phyloP scores from a whole-genome alignment of 768 basidiomycete genomes.

The Rhodotorula paludigena region DNA sequence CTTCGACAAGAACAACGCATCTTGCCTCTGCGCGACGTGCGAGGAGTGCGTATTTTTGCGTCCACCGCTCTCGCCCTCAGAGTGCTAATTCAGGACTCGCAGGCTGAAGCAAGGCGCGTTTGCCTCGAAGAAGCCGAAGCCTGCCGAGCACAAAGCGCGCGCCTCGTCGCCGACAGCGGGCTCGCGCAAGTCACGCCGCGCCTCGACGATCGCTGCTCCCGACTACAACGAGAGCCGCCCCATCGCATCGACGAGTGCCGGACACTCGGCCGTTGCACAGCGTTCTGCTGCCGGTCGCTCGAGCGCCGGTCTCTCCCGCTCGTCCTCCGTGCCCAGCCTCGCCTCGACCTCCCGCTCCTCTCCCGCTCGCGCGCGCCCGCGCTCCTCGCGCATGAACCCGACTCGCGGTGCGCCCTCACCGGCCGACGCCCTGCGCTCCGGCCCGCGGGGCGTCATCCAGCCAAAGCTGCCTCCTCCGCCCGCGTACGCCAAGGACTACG shows the following conservation, averaged over 20 bases:
- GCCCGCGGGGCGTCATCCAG: conserved; percentile 22
- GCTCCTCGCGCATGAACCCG: conserved; percentile 6
- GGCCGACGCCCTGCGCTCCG: conserved; percentile 9
- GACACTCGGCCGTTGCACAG: conserved; percentile 7
- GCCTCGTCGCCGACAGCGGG: background rate
- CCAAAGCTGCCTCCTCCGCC: conserved; percentile 31
- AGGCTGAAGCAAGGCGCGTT: conserved; percentile 34
- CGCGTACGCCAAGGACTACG: conserved; percentile 26
- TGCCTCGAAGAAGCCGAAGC: background rate
- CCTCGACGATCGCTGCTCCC: background rate
- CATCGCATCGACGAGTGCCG: background rate
- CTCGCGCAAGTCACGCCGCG: conserved; percentile 2
- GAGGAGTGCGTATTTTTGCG: conserved; percentile 11
- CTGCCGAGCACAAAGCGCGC: background rate
- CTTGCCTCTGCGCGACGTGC: conserved; percentile 37
- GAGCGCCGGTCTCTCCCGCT: background rate
- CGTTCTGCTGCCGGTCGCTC: conserved; percentile 11
- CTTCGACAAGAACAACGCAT: conserved; percentile 31
- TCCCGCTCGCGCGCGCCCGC: background rate
- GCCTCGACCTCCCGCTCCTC: background rate
- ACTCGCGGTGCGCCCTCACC: conserved; percentile 1
- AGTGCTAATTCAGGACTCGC: background rate
- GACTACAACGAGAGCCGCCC: conserved; percentile 19
- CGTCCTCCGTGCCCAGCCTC: background rate
- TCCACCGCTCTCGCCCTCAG: background rate